Evolutionary conservation across 768 basidiomycete genomes (phyloP).

Genomic region (Termitomyces sp.): DNA sequence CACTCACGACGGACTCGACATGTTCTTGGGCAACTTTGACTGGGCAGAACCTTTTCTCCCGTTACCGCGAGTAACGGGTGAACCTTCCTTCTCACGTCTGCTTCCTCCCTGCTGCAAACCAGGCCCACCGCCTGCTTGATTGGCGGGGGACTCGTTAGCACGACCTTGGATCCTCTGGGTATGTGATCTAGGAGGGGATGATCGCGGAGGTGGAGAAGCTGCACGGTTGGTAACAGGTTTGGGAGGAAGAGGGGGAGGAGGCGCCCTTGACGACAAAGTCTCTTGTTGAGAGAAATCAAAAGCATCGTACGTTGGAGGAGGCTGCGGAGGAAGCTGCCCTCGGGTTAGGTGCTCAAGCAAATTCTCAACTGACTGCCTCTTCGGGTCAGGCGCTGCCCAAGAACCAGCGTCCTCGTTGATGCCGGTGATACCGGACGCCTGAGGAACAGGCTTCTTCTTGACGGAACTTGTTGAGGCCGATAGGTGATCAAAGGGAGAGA

Average conservation of each 20-base stretch:
- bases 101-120: slow-evolving; percentile 16
- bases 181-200: slow-evolving; percentile 55
- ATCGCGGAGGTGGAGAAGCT: slow-evolving; percentile 58
- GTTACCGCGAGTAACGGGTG: slow-evolving; percentile 54
- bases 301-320: slow-evolving; percentile 37
- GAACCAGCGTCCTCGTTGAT: slow-evolving; percentile 49
- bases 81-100: slow-evolving; percentile 66
- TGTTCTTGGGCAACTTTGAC: slow-evolving; percentile 39
- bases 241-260: slow-evolving; percentile 59
- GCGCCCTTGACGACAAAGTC: slow-evolving; percentile 35
- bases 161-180: slow-evolving; percentile 46
- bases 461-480: slow-evolving; percentile 38
- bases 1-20: slow-evolving; percentile 53
- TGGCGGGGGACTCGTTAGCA: slow-evolving; percentile 44
- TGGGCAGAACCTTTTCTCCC: slow-evolving; percentile 31
- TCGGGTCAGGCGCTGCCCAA: slow-evolving; percentile 60
- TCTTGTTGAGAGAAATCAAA: slow-evolving; percentile 46
- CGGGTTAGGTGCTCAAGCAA: slow-evolving; percentile 69
- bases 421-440: slow-evolving; percentile 33
- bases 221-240: slow-evolving; percentile 43
- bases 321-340: slow-evolving; percentile 29
- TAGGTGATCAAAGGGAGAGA: slow-evolving; percentile 80
- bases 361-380: slow-evolving; percentile 81
- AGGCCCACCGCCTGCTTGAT: slow-evolving; percentile 28
- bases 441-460: slow-evolving; percentile 70